A percentile compares a stretch with the other conserved stretches of the same genome.
Evolutionary conservation across 1,284 basidiomycete genomes (phyloP).

Genomic region (Termitomyces sp.): DNA sequence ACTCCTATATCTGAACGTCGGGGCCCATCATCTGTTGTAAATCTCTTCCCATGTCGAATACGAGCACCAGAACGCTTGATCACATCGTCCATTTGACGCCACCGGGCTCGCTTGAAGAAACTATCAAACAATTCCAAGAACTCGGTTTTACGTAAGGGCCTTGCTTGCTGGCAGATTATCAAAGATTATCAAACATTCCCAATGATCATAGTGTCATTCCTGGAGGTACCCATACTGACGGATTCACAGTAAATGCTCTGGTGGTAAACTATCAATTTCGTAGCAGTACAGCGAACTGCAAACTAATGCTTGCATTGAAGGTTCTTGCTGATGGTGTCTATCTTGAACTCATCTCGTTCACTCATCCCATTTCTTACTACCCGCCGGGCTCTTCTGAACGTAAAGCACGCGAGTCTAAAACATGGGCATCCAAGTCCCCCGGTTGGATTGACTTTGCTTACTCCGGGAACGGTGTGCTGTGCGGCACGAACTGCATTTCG

Average conservation of each 20-base stretch:
- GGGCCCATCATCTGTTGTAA: not conserved
- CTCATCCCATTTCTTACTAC: constrained; percentile 46
- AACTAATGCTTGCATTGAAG: constrained; percentile 26
- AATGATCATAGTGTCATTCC: constrained; percentile 44
- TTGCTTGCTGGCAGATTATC: not conserved
- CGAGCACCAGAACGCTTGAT: constrained; percentile 41
- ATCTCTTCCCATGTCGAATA: not conserved
- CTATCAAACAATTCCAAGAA: constrained; percentile 48
- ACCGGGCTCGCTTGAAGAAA: constrained; percentile 48
- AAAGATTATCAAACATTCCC: not conserved
- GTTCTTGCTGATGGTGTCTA: constrained; percentile 57
- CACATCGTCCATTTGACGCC: constrained; percentile 68
- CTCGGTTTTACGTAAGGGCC: constrained; percentile 57
- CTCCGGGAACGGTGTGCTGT: constrained; percentile 44
- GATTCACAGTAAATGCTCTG: constrained; percentile 59
- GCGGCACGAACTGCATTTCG: constrained; percentile 7
- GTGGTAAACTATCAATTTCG: constrained; percentile 37
- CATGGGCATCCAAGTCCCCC: constrained; percentile 48
- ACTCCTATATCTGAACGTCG: not conserved
- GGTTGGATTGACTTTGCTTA: constrained; percentile 68
- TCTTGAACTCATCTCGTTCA: constrained; percentile 65
- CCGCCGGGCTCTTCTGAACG: constrained; percentile 43
- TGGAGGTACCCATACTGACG: constrained; percentile 60
- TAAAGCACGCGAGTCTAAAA: constrained; percentile 36
- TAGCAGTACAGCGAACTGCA: not conserved